Base-by-base conservation (phyloP, 768 basidiomycete genomes). In the Exidia glandulosa region DNA sequence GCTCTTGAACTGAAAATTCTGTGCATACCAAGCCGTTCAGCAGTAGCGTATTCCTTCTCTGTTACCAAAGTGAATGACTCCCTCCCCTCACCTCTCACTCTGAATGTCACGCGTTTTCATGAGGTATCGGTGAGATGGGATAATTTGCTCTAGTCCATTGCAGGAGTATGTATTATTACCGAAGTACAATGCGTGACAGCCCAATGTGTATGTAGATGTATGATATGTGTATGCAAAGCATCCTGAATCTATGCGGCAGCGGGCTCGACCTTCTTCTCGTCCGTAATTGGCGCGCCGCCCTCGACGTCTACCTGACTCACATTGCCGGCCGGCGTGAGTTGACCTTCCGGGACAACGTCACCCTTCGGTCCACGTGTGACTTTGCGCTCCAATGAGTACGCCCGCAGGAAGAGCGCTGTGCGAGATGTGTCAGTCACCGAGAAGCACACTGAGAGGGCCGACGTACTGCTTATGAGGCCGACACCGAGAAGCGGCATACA, bases 401-500 rank as follows among this genome's bases (percentile, higher is more conserved):
- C 68, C 29, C 67, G 73, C 36, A 77, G 61, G 60, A 72, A 74
- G 7, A 75, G 29, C 13, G 69, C 70, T 71, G 61, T 32, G 19
- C 16, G 30, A 6, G 29, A 58, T 14, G 13, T 19, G 19, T 37
- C 5, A 56, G 32, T 32, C 30, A 13, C 5, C 1, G 25, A 34
- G 33, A 12, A 7, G 27, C 45, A 48, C n/a, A 29, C 27, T 56
- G 2, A 19, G 34, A 36, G 25, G 25, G 29, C 56, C 23, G 27
- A 62, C 63, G 59, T 56, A 74, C 74, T 67, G 62, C 76, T 62
- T 34, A 86, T 63, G 64, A 87, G 76, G 30, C 78, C 75, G 45
- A 75, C 73, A 13, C 80, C 83, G 6, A 80, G 57, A 30, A 88
- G 71, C 0, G 82, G 84, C 10, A 83, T 83, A 69, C 76, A 76